Conservation (phyloP, 176 grass and related monocot species). For the Leersia perrieri region DNA sequence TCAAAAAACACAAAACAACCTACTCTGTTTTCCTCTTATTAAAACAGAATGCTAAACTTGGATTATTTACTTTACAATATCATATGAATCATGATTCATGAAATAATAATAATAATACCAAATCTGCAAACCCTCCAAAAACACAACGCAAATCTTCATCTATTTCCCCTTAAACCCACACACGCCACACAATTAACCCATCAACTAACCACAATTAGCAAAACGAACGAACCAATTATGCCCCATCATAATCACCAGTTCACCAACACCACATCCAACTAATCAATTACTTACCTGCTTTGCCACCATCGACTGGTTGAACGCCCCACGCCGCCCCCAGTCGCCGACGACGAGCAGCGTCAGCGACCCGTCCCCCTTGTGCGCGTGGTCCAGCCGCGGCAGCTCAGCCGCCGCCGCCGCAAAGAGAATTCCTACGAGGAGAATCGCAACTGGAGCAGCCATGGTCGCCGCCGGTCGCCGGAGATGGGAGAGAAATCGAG, state of each 20-base stretch:
- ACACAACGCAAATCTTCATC: too few species aligned
- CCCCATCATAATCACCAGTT: too few species aligned
- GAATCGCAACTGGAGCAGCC: not conserved
- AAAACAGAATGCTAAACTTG: too few species aligned
- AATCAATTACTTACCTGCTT: conserved; percentile 40
- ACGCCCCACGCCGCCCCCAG: conserved; percentile 47
- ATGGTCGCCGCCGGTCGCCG: conserved; percentile 25
- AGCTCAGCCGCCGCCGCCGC: not conserved
- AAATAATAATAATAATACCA: too few species aligned
- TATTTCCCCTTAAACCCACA: not conserved
- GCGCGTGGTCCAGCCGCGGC: conserved; percentile 42
- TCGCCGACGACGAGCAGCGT: conserved; percentile 50
- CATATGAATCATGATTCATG: too few species aligned
- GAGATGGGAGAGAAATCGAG: not conserved
- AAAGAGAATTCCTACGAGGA: not conserved
- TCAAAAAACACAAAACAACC: not conserved
- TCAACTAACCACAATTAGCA: not conserved
- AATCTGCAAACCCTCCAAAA: too few species aligned
- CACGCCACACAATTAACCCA: not conserved
- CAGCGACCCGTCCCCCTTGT: conserved; percentile 44
- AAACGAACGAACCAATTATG: not conserved
- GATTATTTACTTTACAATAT: too few species aligned
- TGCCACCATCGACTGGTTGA: conserved; percentile 59
- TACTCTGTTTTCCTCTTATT: not conserved
- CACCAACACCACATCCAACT: too few species aligned